Evolutionary conservation across 2,329 filamentous ascomycete genomes (phyloP).

Genomic region (Biscogniauxia sp.): DNA sequence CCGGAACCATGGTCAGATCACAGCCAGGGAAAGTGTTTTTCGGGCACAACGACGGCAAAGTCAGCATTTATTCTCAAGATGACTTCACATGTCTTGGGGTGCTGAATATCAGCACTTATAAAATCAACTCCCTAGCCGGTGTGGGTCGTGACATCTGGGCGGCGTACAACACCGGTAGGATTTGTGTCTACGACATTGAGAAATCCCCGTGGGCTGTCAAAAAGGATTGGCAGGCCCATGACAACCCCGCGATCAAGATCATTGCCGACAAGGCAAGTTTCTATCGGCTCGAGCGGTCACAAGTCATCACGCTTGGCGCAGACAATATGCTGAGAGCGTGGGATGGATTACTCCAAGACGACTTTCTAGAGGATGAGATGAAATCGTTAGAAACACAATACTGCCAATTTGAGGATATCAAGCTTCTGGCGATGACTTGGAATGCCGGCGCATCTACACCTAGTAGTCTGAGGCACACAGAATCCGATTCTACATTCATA

Average conservation of each 20-base stretch:
- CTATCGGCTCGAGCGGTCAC: constrained; percentile 79
- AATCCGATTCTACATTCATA: constrained; percentile 74
- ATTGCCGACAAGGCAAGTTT: constrained; percentile 76
- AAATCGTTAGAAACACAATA: constrained; percentile 78
- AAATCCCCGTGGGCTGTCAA: constrained; percentile 82
- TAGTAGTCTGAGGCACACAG: constrained; percentile 68
- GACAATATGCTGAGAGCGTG: constrained; percentile 83
- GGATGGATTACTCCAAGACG: constrained; percentile 91
- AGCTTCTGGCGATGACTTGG: constrained; percentile 84
- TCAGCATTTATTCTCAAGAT: constrained; percentile 82
- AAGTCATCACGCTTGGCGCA: constrained; percentile 82
- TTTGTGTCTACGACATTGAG: constrained; percentile 86
- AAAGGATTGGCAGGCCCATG: constrained; percentile 94
- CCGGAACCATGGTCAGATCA: constrained; percentile 71
- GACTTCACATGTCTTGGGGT: constrained; percentile 77
- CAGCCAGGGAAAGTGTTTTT: constrained; percentile 81
- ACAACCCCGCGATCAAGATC: constrained; percentile 76
- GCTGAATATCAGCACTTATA: constrained; percentile 87
- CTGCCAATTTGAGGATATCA: constrained; percentile 80
- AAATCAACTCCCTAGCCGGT: constrained; percentile 83
- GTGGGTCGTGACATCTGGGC: constrained; percentile 86
- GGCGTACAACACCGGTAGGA: constrained; percentile 89
- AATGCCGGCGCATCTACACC: constrained; percentile 97
- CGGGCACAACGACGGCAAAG: constrained; percentile 89
- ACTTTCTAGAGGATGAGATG: constrained; percentile 92